Evolutionary conservation across 345 rosid genomes (phyloP).

Genomic region (Cardamine chenopodiifolia): DNA sequence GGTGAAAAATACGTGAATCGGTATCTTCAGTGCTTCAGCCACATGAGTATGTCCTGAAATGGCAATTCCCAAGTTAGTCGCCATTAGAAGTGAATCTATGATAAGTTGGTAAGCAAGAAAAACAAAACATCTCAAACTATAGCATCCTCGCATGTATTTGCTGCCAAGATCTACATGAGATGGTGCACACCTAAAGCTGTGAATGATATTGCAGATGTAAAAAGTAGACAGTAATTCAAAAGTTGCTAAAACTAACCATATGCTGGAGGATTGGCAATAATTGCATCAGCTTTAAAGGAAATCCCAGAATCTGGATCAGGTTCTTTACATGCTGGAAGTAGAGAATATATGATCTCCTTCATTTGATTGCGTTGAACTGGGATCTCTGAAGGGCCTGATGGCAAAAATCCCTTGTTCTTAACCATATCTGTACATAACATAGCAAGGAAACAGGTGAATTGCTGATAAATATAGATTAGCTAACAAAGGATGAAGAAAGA

Average conservation of each 20-base stretch:
- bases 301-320: conserved; percentile 88
- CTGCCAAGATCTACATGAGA: neutral
- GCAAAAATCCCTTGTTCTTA: conserved; percentile 96
- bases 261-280: conserved; percentile 98
- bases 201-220: neutral
- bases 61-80: conserved; percentile 35
- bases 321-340: conserved; percentile 92
- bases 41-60: conserved; percentile 91
- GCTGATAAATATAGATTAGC: neutral
- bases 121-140: conserved; percentile 6
- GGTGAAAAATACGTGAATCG: conserved; percentile 95
- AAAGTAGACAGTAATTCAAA: conserved; percentile 15
- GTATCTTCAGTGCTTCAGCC: conserved; percentile 89
- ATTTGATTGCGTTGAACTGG: conserved; percentile 86
- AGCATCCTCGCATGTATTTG: neutral
- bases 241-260: conserved; percentile 60
- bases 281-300: conserved; percentile 92
- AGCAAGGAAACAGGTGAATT: conserved; percentile 27
- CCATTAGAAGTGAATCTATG: conserved; percentile 21
- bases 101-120: conserved; percentile 3
- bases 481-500: conserved; percentile 18
- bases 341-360: conserved; percentile 79
- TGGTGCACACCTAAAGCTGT: neutral
- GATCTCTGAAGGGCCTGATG: conserved; percentile 96
- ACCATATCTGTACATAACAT: conserved; percentile 82